phyloP scores from a whole-genome alignment of 345 rosid genomes.

The Eucalyptus paniculata region DNA sequence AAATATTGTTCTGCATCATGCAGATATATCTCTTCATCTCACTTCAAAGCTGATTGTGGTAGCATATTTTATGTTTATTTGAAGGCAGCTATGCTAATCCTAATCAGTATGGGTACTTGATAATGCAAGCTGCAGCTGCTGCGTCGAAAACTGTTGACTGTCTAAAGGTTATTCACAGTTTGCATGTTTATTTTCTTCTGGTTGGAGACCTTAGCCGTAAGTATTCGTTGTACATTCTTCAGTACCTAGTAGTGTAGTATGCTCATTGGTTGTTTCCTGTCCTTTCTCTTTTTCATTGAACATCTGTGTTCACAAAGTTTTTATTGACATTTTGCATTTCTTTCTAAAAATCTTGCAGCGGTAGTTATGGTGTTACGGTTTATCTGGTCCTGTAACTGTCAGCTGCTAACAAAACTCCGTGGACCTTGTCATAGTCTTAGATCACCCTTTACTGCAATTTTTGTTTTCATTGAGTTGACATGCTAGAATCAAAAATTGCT shows the following conservation, averaged over 20 bases:
- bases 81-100: not conserved
- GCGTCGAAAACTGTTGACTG: conserved; percentile 95
- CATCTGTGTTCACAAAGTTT: not conserved
- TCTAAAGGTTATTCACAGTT: conserved; percentile 80
- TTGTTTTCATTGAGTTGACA: not conserved
- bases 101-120: not conserved
- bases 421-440: not conserved
- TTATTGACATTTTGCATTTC: not conserved
- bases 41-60: not conserved
- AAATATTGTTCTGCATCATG: not conserved
- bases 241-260: not conserved
- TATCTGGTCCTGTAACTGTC: not conserved
- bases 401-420: not conserved
- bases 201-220: conserved; percentile 76
- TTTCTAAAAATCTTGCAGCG: not conserved
- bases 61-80: not conserved
- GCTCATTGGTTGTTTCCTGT: not conserved
- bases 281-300: not conserved
- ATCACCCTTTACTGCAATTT: not conserved
- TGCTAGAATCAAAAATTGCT: not conserved
- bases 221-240: not conserved
- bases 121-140: conserved; percentile 10
- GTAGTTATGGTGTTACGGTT: not conserved
- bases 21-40: not conserved
- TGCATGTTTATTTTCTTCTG: conserved; percentile 83